Conservation (phyloP, 345 rosid genomes). For the Eucalyptus pauciflora region DNA sequence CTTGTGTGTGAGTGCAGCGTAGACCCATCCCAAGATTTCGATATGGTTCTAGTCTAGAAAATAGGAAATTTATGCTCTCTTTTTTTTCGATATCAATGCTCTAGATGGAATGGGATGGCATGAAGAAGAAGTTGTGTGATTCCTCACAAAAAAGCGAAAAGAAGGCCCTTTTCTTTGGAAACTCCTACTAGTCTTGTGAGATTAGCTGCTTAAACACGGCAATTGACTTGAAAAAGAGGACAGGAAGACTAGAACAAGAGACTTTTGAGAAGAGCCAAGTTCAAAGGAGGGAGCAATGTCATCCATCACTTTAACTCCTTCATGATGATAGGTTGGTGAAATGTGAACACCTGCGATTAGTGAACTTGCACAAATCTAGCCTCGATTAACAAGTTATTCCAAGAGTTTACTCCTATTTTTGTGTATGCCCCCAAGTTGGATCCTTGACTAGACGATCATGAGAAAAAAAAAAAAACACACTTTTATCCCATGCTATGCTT, state of each 20-base stretch:
- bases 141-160: no score
- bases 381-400: no score
- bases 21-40: neutral
- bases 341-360: no score
- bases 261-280: neutral
- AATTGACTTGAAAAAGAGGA: neutral
- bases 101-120: no score
- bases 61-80: no score
- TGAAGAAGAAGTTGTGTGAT: no score
- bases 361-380: no score
- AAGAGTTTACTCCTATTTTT: no score
- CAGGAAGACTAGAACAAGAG: neutral
- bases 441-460: neutral
- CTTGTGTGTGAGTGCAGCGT: neutral
- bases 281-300: no score
- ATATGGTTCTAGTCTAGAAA: neutral
- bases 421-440: neutral
- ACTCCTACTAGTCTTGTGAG: neutral
- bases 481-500: neutral
- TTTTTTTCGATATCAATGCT: no score
- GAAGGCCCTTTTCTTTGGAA: no score
- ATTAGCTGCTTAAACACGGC: neutral
- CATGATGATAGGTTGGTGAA: neutral
- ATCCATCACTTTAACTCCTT: no score
- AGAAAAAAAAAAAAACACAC: neutral